Evolutionary conservation across 2,329 filamentous ascomycete species (phyloP), one percentile per base, ranked within the genome.

Genomic region (Penicillium sp.): DNA sequence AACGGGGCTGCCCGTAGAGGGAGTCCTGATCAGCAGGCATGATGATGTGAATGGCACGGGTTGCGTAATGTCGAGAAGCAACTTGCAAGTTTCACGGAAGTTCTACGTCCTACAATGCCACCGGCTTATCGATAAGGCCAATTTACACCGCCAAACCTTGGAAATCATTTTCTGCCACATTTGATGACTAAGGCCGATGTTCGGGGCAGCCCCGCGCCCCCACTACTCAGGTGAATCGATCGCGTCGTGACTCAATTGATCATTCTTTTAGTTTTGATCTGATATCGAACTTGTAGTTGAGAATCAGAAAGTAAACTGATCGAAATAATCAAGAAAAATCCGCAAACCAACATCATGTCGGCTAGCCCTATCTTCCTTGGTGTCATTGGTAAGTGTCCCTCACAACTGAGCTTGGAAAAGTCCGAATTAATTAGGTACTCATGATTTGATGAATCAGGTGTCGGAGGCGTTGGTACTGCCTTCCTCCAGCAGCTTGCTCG

Each of bases 391-490:
- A 64, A 37, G 67, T 61, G 50, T 29, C 43, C 57, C 54, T 55
- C 44, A 47, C 42, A 34, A 48, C 44, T 48, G 42, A 37, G 14
- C 9, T 40, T 29, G 34, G 31, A 20, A 37, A 26, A 31, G n/a
- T 16, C 13, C 8, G 6, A 42, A 20, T 46, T 13, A 38, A 56
- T 22, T n/a, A 9, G 26, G 40, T 18, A 24, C 50, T 54, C 47
- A 56, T 6, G 9, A 45, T 29, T 34, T 59, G 56, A 47, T 48
- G 29, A 42, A 51, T 22, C 69, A 95, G 92, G 94, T 70, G 89
- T 89, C 67, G 94, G 94, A 66, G 93, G 93, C 62, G 94, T 97
- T 60, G 94, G 94, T 69, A 92, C 92, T 76, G 86, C 85, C 77
- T 97, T 97, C 81, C 85, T 97, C 61, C 81, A 82, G 64, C 94